A percentile compares a stretch with the other conserved stretches of the same genome.
These are phyloP conservation scores for Pichia sporocuriosa DNA, from an alignment of 805 yeast genomes.

Conservation along the genomic window DNA sequence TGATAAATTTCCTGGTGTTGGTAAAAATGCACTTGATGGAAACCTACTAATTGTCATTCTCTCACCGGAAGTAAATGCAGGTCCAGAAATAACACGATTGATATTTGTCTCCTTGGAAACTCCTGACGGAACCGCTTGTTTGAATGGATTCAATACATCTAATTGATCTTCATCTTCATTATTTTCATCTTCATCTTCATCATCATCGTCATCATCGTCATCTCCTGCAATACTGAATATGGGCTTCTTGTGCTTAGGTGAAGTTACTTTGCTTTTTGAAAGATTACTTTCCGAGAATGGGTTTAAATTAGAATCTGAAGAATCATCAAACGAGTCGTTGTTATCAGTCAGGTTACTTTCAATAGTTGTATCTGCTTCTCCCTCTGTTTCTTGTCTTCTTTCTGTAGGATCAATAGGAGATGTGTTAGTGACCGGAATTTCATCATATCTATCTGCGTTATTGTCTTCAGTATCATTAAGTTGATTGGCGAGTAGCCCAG, in stretches of 20 bases:
- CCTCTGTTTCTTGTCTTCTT: background rate
- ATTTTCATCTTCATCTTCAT: slow-evolving; percentile 8
- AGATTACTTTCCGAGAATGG: background rate
- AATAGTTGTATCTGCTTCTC: background rate
- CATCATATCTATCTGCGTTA: background rate
- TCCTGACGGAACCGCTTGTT: no score
- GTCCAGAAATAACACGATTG: slow-evolving; percentile 15
- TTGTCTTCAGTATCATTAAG: background rate
- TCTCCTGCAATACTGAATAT: slow-evolving; percentile 26
- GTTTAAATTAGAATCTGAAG: background rate
- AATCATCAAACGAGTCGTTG: no score
- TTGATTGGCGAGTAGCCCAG: background rate
- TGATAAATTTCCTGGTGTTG: slow-evolving; percentile 38
- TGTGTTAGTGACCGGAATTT: background rate
- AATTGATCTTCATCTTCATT: slow-evolving; percentile 8
- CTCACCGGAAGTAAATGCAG: slow-evolving; percentile 18
- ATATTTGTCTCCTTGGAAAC: no score
- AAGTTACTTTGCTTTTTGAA: background rate
- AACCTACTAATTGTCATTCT: slow-evolving; percentile 6
- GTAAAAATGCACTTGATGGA: background rate
- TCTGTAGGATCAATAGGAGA: background rate
- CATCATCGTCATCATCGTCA: slow-evolving; percentile 16
- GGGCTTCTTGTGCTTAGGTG: slow-evolving; percentile 16
- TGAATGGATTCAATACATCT: slow-evolving; percentile 4
- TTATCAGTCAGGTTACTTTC: no score